Conservation (phyloP, 2,329 filamentous ascomycete genomes). For the Neurospora sp. region DNA sequence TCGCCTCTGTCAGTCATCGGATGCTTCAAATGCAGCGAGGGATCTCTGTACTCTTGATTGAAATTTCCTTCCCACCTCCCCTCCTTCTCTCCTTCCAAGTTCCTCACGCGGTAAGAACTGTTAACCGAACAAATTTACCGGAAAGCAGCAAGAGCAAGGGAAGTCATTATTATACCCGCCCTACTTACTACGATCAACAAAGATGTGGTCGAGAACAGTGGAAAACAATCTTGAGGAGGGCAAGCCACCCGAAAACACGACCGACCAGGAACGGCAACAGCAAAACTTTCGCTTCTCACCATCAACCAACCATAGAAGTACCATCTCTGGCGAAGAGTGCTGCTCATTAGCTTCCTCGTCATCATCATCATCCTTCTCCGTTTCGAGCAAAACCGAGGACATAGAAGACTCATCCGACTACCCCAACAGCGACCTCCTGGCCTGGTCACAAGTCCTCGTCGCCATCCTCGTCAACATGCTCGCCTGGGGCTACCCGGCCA, state of each 20-base stretch:
- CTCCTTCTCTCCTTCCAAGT: background rate
- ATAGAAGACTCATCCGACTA: background rate
- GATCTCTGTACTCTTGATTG: background rate
- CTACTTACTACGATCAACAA: background rate
- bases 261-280: background rate
- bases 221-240: background rate
- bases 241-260: background rate
- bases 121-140: background rate
- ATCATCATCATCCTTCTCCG: background rate
- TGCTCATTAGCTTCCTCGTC: background rate
- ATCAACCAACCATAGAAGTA: background rate
- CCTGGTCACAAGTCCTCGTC: slow-evolving; percentile 42
- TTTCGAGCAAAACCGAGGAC: background rate
- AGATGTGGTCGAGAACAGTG: background rate
- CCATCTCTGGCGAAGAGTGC: background rate
- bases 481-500: slow-evolving; percentile 39
- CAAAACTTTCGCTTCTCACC: background rate
- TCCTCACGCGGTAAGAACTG: background rate
- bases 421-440: slow-evolving; percentile 36
- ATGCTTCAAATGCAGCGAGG: background rate
- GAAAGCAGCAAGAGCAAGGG: background rate
- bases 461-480: slow-evolving; percentile 38
- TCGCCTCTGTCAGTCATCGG: background rate
- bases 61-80: background rate
- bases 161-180: background rate